Conservation (phyloP, 1,139 yeast species). For the Nakaseomyces delphensis region DNA sequence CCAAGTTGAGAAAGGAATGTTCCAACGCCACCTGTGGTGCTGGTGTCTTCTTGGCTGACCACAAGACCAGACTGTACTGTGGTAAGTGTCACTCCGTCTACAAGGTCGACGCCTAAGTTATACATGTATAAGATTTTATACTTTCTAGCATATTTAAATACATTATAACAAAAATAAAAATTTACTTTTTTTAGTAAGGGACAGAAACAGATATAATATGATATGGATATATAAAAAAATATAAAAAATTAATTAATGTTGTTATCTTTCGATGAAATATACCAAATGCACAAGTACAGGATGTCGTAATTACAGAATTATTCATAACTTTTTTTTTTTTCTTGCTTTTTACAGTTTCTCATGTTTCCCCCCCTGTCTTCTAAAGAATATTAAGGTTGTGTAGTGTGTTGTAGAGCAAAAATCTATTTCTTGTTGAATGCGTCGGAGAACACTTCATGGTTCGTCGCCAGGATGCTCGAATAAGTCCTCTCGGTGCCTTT, state of each 20-base stretch:
- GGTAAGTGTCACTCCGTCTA: constrained; percentile 98
- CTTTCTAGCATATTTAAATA: not conserved
- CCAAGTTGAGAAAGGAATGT: constrained; percentile 99
- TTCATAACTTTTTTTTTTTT: not conserved
- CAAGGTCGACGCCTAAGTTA: constrained; percentile 32
- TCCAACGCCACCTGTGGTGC: constrained; percentile 92
- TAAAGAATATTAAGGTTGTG: too few relatives aligned
- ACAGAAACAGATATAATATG: too few relatives aligned
- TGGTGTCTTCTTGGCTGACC: constrained; percentile 99
- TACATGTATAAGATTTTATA: constrained; percentile 8
- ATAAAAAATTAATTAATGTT: too few relatives aligned
- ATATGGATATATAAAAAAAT: too few relatives aligned
- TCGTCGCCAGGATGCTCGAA: constrained; percentile 21
- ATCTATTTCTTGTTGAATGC: constrained; percentile 27
- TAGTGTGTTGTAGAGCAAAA: too few relatives aligned
- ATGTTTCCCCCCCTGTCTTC: too few relatives aligned
- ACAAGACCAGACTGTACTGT: constrained; percentile 99
- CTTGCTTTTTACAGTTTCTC: too few relatives aligned
- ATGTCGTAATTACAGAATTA: not conserved
- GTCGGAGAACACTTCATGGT: constrained; percentile 27
- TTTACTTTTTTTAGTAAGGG: not conserved
- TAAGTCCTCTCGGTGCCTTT: constrained; percentile 29
- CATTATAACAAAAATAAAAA: too few relatives aligned
- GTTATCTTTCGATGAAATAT: too few relatives aligned
- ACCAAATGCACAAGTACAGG: not conserved